Base-by-base conservation (phyloP, 108 stramenopile species). In the Skeletonema tropicum region DNA sequence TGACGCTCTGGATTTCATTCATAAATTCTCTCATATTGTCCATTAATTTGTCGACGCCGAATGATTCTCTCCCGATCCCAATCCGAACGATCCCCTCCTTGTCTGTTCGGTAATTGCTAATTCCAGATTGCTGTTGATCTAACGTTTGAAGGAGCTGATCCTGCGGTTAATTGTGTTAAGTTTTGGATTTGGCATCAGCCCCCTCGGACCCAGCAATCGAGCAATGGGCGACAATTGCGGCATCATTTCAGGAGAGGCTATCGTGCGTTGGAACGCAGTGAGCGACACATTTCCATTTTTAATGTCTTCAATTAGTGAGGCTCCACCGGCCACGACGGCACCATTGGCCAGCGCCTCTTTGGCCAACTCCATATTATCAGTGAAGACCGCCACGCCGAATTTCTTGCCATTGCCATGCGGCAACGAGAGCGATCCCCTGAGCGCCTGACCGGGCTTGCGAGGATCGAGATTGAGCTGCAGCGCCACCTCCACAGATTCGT, bases 151-250 rank as follows among this genome's bases (percentile, higher is more conserved):
- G 57, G 25, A 95, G 45, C 10, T 68, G 66, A 1, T 82, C 77
- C 2, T 68, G 63, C 10, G 90, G 77, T 12, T 84, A 45, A 99
- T 90, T 0, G 97, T 99, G 29, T 93, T 94, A 23, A 95, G 69
- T 79, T 99, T 99, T 15, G 94, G 80, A 71, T 97, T 99, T 64
- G 98, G 98, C 97, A 98, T 98, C 10, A 99, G 77, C 3, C 97
- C 97, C 60, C 97, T 82, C 30, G 98, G 98, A 58, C 97, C 98
- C 36, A 98, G 79, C 14, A 97, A 60, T 31, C 96, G 86, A 10
- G 96, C 97, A 64, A 97, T 76, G 35, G 92, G 68, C 0, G 88
- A 80, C 14, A 99, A 84, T 32, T 75, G 33, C 5, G 96, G 77
- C 84, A 97, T 76, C 71, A 95, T 89, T 23, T 96, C 95, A 5